Evolutionary conservation across 805 yeast species (phyloP), one percentile per base, ranked within the genome.

Genomic region (Wickerhamomyces rabaulensis): DNA sequence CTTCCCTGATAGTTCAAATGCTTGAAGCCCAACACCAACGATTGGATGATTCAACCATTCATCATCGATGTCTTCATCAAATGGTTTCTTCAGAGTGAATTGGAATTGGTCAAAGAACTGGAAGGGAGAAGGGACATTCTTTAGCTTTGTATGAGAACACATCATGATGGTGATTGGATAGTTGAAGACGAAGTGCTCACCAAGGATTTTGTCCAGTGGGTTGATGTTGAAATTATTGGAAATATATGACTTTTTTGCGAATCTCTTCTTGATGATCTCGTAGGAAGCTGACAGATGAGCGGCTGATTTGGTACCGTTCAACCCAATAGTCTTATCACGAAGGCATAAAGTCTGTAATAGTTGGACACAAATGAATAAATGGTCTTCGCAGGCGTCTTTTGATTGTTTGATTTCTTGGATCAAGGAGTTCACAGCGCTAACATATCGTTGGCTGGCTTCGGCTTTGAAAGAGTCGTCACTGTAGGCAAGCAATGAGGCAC

Each of bases 221-320:
- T 45, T 37, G 6, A 52, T 44, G 7, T 40, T 27, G 12, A 46
- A 36, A 5, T 39, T 44, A 17, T 3, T 17, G 17, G 16, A 9
- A 9, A 15, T 46, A 39, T 29, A 16, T 2, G 51, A 47, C 13
- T 36, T 33, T 21, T 43, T 46, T 15, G 46, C 38, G 39, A 53
- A 57, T 16, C 62, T 38, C 19, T 55, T 59, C 46, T 56, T 58
- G 9, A 59, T 47, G 10, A 59, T 57, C 43, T 55, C 61, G 46
- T 58, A 59, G 1, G 62, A 49, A 3, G 62, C 60, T 16, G 54
- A 47, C 6, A 59, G 35, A 43, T 59, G 63, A 2, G 58, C 61
- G 6, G 60, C 57, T 39, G 54, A 48, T 31, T 56, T 52, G 6
- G 63, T 56, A 8, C 57, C 60, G 38, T 56, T 59, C 8, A 56